A percentile compares a stretch with the other conserved stretches of the same genome.
Evolutionary conservation across 345 rosid genomes (phyloP).

Genomic region (Citrus reticulata): DNA sequence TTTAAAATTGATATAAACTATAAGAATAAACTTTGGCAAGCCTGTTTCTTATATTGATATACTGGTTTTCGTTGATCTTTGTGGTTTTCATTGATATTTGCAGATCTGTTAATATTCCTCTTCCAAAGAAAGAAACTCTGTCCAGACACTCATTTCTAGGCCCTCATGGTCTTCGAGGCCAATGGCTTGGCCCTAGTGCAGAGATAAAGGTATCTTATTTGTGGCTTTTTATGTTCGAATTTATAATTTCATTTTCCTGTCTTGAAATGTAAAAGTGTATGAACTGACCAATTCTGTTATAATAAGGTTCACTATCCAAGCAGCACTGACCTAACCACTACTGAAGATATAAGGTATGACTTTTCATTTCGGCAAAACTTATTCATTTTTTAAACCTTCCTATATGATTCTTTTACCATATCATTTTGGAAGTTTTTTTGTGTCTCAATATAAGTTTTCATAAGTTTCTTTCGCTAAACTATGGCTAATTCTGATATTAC

Average conservation of each 20-base stretch:
- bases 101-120: slow-evolving; percentile 69
- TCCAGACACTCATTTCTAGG: slow-evolving; percentile 93
- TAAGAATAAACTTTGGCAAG: background rate
- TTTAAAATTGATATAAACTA: background rate
- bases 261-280: slow-evolving; percentile 8
- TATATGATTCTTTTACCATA: background rate
- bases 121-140: slow-evolving; percentile 80
- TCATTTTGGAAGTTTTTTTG: background rate
- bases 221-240: background rate
- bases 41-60: background rate
- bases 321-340: slow-evolving; percentile 44
- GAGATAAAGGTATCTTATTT: slow-evolving; percentile 60
- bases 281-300: slow-evolving; percentile 21
- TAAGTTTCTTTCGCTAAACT: background rate
- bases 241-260: background rate
- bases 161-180: slow-evolving; percentile 84
- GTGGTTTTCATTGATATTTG: slow-evolving; percentile 24
- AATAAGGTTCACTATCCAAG: slow-evolving; percentile 79
- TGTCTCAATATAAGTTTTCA: background rate
- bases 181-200: slow-evolving; percentile 78
- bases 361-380: background rate
- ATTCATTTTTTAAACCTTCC: slow-evolving; percentile 1
- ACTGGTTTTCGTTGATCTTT: slow-evolving; percentile 5
- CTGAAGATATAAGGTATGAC: slow-evolving; percentile 48
- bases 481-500: slow-evolving; percentile 19